Percentiles rank a stretch among this genome's conserved stretches.
phyloP scores from a whole-genome alignment of 768 basidiomycete genomes.

The Myochromella boudieri region DNA sequence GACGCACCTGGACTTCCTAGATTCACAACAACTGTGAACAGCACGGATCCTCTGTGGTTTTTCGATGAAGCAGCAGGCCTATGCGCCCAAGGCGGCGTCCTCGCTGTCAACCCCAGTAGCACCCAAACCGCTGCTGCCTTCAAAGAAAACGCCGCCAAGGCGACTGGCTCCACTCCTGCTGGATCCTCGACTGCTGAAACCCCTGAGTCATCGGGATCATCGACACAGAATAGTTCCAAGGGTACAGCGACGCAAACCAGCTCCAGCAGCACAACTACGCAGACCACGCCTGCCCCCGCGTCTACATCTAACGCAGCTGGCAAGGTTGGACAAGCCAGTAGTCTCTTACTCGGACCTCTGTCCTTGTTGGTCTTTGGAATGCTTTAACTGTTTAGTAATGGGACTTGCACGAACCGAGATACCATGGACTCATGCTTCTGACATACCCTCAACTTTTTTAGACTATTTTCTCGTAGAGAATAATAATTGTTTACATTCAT shows the following conservation, averaged over 20 bases:
- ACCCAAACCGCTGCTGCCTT: constrained; percentile 33
- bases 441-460: too few species aligned
- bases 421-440: background rate
- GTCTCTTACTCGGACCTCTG: constrained; percentile 1
- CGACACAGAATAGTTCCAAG: too few species aligned
- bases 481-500: too few species aligned
- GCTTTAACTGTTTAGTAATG: background rate
- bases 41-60: constrained; percentile 37
- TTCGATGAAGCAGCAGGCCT: constrained; percentile 39
- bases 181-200: background rate
- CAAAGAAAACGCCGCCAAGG: constrained; percentile 34
- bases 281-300: constrained; percentile 5
- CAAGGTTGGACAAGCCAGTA: background rate
- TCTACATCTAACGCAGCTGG: constrained; percentile 12
- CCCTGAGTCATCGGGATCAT: too few species aligned
- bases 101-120: constrained; percentile 35
- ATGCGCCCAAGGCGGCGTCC: constrained; percentile 36
- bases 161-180: constrained; percentile 19
- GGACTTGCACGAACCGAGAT: background rate
- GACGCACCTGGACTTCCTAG: constrained; percentile 34
- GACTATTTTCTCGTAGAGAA: too few species aligned
- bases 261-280: constrained; percentile 7
- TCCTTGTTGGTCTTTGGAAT: constrained; percentile 10
- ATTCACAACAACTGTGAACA: constrained; percentile 30
- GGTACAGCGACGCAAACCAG: background rate